These are phyloP conservation scores for Colletotrichum gigasporum DNA, from an alignment of 2,329 filamentous ascomycete genomes.

Conservation along the genomic window DNA sequence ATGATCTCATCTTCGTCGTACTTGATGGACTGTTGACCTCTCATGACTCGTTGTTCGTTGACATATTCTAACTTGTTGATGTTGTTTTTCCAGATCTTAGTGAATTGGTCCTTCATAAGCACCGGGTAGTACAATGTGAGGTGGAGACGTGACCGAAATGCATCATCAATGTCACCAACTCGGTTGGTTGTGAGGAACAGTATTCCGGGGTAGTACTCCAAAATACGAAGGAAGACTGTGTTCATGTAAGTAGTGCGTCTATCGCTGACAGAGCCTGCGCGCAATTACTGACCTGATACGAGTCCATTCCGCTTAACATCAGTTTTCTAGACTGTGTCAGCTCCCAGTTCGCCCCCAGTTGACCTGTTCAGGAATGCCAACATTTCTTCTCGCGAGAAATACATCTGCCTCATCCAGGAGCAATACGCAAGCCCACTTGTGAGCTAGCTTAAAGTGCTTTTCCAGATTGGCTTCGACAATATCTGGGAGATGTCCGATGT, in stretches of 20 bases:
- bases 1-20: background rate
- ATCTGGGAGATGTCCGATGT: constrained; percentile 14
- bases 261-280: too few species aligned
- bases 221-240: constrained; percentile 54
- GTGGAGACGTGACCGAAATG: constrained; percentile 54
- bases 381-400: constrained; percentile 23
- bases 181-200: constrained; percentile 62
- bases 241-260: background rate
- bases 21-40: background rate
- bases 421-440: constrained; percentile 38
- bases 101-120: constrained; percentile 30
- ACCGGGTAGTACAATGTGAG: constrained; percentile 44
- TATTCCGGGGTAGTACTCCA: constrained; percentile 60
- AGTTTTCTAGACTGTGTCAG: background rate
- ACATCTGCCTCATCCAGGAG: constrained; percentile 42
- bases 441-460: constrained; percentile 23
- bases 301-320: constrained; percentile 11
- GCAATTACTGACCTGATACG: background rate
- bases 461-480: constrained; percentile 36
- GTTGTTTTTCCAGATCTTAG: constrained; percentile 30
- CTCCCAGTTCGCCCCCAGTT: background rate
- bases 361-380: background rate
- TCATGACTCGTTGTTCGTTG: background rate
- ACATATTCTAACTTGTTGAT: background rate
- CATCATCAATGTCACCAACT: constrained; percentile 55